Base-by-base conservation (phyloP, 2,329 filamentous ascomycete genomes). In the Colletotrichum caudatum region DNA sequence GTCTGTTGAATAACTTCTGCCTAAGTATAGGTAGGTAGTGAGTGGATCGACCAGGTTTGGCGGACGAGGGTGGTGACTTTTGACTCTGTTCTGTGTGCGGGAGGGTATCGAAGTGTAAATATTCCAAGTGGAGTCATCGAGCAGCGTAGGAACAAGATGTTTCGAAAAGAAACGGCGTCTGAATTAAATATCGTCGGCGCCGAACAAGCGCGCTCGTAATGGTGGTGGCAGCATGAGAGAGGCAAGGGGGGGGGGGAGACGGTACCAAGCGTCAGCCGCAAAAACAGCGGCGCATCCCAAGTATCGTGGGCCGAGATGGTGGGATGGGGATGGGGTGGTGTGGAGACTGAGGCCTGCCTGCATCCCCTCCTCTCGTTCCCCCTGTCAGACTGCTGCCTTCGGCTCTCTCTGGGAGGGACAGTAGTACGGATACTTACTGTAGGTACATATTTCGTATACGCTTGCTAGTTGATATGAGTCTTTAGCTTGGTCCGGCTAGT, bases 351-450 rank as follows among this genome's bases (percentile, higher is more conserved):
- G 53, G 51, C 64, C 57, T 67, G 48, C 56, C 48, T 70, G 29
- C 33, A 9, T 58, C 41, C 51, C 51, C 41, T 14, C 41, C 16
- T 44, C 16, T 37, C 7, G 8, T 44, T 6, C 41, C 8, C 64
- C 69, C 69, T 71, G 69, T 59, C 59, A 56, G 46, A 41, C 59
- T 64, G 67, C 69, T 71, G 69, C 69, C 69, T 71, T 57, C 48
- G 33, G 9, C 33, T 29, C 29, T 29, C 33, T 29, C 29, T 29
- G 29, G 37, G 50, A 23, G 46, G 46, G 46, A 23, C 46, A 23
- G 46, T 48, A n/a, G n/a, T n/a, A n/a, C n/a, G n/a, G n/a, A n/a
- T n/a, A n/a, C n/a, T n/a, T n/a, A 44, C 41, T 29, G 29, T 29
- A 29, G 29, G 14, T 39, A 8, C 35, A 11, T 37, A 37, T 7